Evolutionary conservation across 345 rosid genomes (phyloP), one percentile per base, ranked within the genome.

Genomic region (Eucalyptus cloeziana): DNA sequence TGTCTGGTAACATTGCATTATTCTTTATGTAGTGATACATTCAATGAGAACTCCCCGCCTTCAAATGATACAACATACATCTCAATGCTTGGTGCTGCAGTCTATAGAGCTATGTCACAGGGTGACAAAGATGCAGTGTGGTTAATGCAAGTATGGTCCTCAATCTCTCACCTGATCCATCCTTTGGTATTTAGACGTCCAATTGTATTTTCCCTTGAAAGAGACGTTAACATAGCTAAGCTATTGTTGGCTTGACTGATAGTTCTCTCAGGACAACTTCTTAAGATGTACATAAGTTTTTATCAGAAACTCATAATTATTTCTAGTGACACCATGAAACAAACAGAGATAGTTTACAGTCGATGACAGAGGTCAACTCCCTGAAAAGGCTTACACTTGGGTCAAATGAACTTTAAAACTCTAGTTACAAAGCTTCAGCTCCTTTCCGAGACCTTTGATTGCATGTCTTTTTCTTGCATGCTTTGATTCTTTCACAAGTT

Each of bases 41-140:
- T 97, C 93, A 97, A 97, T 92, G 99, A 97, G 90, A 97, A 97
- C 90, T 90, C 93, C 76, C 99, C 99, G 43, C 99, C 99, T 76
- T 96, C 99, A 85, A 94, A 91, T 93, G 97, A 97, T 88, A 88
- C 97, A 87, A 88, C 89, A 85, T 97, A 94, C 88, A 97, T 97
- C 90, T 95, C 96, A 62, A 93, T 94, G 44, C 97, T 96, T 49
- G 99, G 99, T 92, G 94, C 95, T 88, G 98, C 98, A 64, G 97
- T 97, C 60, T 97, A 95, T 91, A 95, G 94, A 93, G 99, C 99
- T 87, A 96, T 97, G 99, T 94, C 96, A 21, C 92, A 91, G 92
- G 99, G 96, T 88, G 96, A 97, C 92, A 92, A 95, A 87, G 92
- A 96, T 91, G 97, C 99, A 89, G 96, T 97, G 89, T 97, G 99